These are phyloP conservation scores for Phytophthora idaei DNA, from an alignment of 352 stramenopile genomes.

Conservation along the genomic window DNA sequence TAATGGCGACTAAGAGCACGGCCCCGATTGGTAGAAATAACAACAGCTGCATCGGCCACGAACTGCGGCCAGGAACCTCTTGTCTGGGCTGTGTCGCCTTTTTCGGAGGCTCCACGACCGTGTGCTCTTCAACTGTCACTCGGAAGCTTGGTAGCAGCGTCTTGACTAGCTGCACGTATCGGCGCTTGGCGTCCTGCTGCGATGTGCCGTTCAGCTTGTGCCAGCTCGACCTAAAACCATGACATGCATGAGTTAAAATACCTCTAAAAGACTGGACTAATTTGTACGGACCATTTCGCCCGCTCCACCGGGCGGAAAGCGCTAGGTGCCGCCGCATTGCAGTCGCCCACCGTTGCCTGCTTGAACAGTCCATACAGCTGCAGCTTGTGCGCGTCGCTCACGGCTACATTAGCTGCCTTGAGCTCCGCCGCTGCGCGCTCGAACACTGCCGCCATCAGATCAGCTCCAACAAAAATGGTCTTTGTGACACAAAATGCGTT, in stretches of 20 bases:
- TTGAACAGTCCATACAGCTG: conserved; percentile 83
- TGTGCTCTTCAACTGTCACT: conserved; percentile 20
- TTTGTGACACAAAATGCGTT: not conserved
- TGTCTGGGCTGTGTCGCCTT: conserved; percentile 16
- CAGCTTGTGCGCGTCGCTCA: conserved; percentile 78
- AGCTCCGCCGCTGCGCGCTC: conserved; percentile 54
- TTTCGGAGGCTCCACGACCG: not conserved
- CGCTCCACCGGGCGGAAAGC: conserved; percentile 65
- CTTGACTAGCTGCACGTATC: conserved; percentile 60
- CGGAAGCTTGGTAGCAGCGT: conserved; percentile 55
- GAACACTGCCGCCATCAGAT: conserved; percentile 49
- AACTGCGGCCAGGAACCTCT: conserved; percentile 16
- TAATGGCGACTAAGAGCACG: conserved; percentile 17
- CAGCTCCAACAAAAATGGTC: conserved; percentile 28
- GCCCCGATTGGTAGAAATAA: not conserved
- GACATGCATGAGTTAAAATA: conserved; percentile 1
- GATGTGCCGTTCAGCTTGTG: conserved; percentile 44
- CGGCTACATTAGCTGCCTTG: conserved; percentile 33
- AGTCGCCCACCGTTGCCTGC: conserved; percentile 74
- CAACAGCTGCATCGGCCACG: conserved; percentile 20
- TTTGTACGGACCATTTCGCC: conserved; percentile 56
- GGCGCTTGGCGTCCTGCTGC: conserved; percentile 44
- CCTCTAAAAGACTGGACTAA: not conserved
- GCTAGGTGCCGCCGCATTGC: conserved; percentile 52
- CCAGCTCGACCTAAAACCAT: conserved; percentile 57